Evolutionary conservation across 2,329 filamentous ascomycete genomes (phyloP).

Genomic region (Trichoderma sp.): DNA sequence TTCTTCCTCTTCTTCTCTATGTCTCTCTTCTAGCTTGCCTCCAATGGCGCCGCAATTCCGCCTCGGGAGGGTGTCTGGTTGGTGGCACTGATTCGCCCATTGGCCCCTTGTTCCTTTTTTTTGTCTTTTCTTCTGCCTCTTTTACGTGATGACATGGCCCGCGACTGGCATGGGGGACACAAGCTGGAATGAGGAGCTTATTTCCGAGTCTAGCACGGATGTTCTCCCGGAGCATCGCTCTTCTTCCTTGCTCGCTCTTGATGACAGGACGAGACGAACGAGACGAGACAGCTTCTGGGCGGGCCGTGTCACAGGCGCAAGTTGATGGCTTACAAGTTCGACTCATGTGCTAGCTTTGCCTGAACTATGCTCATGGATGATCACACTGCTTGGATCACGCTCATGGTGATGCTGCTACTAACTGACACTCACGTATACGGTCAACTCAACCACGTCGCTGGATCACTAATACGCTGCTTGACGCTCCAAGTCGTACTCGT

Average conservation of each 20-base stretch:
- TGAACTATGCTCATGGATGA: no score
- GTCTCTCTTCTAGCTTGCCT: background rate
- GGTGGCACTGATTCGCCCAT: constrained; percentile 6
- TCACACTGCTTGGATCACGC: no score
- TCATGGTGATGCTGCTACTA: background rate
- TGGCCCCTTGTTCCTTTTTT: background rate
- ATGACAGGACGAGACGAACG: background rate
- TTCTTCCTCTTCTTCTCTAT: background rate
- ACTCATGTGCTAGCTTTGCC: background rate
- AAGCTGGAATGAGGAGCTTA: constrained; percentile 26
- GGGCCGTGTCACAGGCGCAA: background rate
- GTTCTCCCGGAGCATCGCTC: no score
- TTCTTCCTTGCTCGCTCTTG: no score
- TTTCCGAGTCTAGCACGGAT: constrained; percentile 6
- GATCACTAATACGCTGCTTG: constrained; percentile 7
- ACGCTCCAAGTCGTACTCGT: background rate
- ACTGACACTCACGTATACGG: background rate
- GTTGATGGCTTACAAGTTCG: background rate
- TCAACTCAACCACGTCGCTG: background rate
- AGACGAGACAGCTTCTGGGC: background rate
- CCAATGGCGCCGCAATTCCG: background rate
- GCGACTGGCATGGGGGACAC: constrained; percentile 14
- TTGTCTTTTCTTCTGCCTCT: background rate
- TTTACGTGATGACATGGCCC: constrained; percentile 21
- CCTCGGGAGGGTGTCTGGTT: constrained; percentile 4